These are phyloP conservation scores for Ichthyophthirius multifiliis DNA, from an alignment of 169 alveolate genomes.

Conservation along the genomic window DNA sequence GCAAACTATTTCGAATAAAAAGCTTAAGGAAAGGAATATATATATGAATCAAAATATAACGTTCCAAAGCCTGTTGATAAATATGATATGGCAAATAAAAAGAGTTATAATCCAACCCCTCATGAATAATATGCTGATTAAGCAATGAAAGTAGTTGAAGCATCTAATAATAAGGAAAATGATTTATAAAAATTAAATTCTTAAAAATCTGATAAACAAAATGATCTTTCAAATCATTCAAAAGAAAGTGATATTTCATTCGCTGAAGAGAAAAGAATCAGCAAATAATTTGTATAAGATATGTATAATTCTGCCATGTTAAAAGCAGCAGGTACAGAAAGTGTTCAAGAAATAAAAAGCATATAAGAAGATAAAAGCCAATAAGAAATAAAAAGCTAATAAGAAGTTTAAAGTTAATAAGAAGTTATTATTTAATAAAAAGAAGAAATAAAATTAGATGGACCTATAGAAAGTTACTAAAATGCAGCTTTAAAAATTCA, in stretches of 20 bases:
- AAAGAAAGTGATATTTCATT: slow-evolving; percentile 1
- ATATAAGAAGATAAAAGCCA: not conserved
- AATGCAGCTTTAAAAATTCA: not conserved
- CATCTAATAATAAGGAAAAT: not conserved
- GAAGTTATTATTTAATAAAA: not conserved
- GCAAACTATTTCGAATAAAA: slow-evolving; percentile 48
- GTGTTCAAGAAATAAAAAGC: not conserved
- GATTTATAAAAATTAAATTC: not conserved
- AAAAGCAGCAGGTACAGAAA: slow-evolving; percentile 75
- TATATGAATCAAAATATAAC: not conserved
- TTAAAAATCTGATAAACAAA: not conserved
- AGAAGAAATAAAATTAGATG: not conserved
- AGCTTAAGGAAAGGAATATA: slow-evolving; percentile 22
- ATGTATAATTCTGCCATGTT: slow-evolving; percentile 11
- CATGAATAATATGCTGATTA: not conserved
- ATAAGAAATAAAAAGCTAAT: not conserved
- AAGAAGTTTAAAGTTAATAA: not conserved
- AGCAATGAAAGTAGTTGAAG: not conserved
- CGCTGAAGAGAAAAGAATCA: slow-evolving; percentile 7
- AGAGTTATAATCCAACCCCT: slow-evolving; percentile 5
- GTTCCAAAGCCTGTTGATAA: not conserved
- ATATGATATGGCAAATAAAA: not conserved
- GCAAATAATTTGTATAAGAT: not conserved
- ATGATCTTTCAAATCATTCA: not conserved
- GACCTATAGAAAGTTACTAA: not conserved